These are phyloP conservation scores for Entomortierella lignicola DNA, from an alignment of 192 early-diverging fungal species.

Conservation along the genomic window DNA sequence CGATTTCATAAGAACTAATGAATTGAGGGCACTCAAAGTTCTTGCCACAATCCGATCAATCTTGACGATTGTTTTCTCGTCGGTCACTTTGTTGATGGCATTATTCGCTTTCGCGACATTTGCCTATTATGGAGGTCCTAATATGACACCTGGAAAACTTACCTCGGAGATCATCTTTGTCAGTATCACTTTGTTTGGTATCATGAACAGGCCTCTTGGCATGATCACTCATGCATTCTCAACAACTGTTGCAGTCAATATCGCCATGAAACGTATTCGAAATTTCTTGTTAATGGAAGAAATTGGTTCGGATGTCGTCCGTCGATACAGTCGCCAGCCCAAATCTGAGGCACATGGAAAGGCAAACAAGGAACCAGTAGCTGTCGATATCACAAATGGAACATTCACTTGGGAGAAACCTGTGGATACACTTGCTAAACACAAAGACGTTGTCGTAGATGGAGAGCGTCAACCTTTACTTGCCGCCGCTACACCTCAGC, in stretches of 20 bases:
- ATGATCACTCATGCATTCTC: neutral
- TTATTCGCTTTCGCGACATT: conserved; percentile 23
- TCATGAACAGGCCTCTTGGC: conserved; percentile 18
- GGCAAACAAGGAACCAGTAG: neutral
- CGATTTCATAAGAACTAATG: conserved; percentile 6
- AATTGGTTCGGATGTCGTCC: conserved; percentile 25
- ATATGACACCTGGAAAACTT: conserved; percentile 33
- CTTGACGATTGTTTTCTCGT: conserved; percentile 30
- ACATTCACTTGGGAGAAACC: conserved; percentile 37
- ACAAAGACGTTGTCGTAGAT: neutral
- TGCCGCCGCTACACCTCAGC: neutral
- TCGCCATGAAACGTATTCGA: conserved; percentile 66
- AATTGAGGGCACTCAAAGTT: conserved; percentile 8
- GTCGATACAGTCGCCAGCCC: conserved; percentile 27
- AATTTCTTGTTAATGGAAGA: conserved; percentile 56
- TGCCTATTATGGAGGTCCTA: conserved; percentile 22
- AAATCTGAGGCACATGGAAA: neutral
- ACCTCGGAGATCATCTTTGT: conserved; percentile 39
- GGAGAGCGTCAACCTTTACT: conserved; percentile 33
- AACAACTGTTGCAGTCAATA: conserved; percentile 62
- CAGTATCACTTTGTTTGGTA: conserved; percentile 25
- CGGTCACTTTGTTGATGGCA: conserved; percentile 11
- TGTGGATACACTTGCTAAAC: neutral
- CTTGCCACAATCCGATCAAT: conserved; percentile 15
- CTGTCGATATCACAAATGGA: conserved; percentile 20